Base-by-base conservation (phyloP, 2,329 filamentous ascomycete genomes). In the Huntiella moniliformis region DNA sequence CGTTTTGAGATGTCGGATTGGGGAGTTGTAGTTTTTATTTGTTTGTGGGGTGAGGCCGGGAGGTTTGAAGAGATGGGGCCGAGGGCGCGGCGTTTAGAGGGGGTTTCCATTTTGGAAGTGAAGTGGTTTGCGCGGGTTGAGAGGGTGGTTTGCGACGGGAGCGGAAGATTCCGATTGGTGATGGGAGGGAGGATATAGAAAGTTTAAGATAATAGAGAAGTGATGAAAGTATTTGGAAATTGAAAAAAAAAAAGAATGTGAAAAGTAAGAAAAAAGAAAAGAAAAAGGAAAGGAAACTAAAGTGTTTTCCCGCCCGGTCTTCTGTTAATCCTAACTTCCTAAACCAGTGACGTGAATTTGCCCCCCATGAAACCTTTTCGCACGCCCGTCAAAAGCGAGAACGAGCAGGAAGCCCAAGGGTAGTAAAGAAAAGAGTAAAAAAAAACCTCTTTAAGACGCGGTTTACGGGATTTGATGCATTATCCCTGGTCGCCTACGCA, bases 1-100 rank as follows among this genome's bases (percentile, higher is more conserved):
- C 32, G 39, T 13, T 44, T 49, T 38, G 36, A 18, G 44, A 38
- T 7, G 6, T 46, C 39, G 22, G 40, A 41, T 12, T 38, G 37
- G 8, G 44, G 40, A 35, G 42, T 48, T 39, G 11, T 40, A 42
- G 42, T n/a, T n/a, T n/a, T n/a, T n/a, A 44, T 38, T 51, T 51
- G 17, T 28, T 28, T 17, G 38, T 40, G 50, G 8, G 50, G 35
- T 11, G 50, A 47, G 10, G 48, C 47, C 10, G 45, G 47, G 3
- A 44, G 42, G 39, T 52, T 52, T 33, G 50, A 45, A 40, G 50
- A 48, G 10, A 50, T 43, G 33, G 45, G 40, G 22, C 45, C 41
- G 33, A 52, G 48, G 39, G 48, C 50, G 48, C 48, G 48, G 49
- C 50, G 46, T 36, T 48, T 47, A 31, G 28, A 47, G 10, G 50